Evolutionary conservation across 306 rosid species (phyloP).

Genomic region (Cucurbita ficifolia): DNA sequence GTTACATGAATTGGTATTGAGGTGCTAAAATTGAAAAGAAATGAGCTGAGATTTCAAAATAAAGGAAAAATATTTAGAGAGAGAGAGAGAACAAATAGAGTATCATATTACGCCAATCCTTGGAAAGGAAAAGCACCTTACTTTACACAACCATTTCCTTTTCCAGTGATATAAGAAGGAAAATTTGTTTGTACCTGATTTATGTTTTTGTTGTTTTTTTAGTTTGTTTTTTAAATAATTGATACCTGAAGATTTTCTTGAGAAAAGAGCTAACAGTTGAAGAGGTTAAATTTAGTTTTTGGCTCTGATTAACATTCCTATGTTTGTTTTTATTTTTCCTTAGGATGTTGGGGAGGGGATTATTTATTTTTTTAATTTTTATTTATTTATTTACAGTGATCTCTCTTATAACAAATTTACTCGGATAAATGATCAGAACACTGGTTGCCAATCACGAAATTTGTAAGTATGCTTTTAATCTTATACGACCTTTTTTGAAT

Average conservation of each 20-base stretch:
- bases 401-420: slow-evolving; percentile 43
- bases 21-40: neutral
- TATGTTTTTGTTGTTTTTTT: neutral
- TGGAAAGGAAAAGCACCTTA: neutral
- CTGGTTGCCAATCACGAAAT: neutral
- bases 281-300: neutral
- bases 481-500: neutral
- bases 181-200: neutral
- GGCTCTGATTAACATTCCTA: neutral
- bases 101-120: neutral
- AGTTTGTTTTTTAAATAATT: neutral
- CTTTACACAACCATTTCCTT: neutral
- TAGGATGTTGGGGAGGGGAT: neutral
- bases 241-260: neutral
- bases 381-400: slow-evolving; percentile 19
- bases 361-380: neutral
- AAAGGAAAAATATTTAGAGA: neutral
- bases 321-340: neutral
- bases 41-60: neutral
- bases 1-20: neutral
- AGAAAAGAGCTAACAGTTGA: neutral
- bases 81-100: neutral
- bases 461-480: neutral
- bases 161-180: neutral
- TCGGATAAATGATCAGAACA: neutral